Conservation (phyloP, 2,329 filamentous ascomycete species). For the Lizonia empirigonia region DNA sequence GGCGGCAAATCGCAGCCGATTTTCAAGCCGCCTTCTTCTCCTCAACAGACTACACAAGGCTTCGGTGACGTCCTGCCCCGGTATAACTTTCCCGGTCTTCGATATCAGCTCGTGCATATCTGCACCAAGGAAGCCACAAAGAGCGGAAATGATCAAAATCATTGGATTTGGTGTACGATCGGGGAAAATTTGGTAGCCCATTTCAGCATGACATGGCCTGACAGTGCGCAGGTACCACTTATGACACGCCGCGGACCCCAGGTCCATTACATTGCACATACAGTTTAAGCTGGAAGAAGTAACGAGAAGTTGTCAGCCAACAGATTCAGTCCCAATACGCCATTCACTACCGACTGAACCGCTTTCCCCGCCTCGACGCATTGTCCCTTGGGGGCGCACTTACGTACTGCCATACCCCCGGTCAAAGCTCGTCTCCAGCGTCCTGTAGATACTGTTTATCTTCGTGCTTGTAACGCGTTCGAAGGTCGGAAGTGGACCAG, state of each 20-base stretch:
- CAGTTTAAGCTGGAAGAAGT: constrained; percentile 21
- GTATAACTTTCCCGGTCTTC: constrained; percentile 16
- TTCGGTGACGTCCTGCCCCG: constrained; percentile 23
- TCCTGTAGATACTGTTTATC: constrained; percentile 11
- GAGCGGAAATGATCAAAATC: constrained; percentile 11
- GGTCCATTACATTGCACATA: constrained; percentile 15
- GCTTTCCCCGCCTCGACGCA: constrained; percentile 11
- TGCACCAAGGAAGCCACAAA: constrained; percentile 16
- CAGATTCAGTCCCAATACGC: constrained; percentile 1
- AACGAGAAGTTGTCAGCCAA: constrained; percentile 3
- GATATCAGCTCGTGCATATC: constrained; percentile 19
- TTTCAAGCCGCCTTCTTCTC: constrained; percentile 5
- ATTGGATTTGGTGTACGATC: neutral
- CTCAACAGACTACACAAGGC: constrained; percentile 4
- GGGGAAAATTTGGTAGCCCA: constrained; percentile 1
- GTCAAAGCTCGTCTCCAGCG: constrained; percentile 5
- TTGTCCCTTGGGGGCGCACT: constrained; percentile 1
- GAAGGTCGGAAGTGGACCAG: constrained; percentile 11
- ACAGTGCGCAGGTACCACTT: constrained; percentile 21
- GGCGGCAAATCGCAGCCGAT: constrained; percentile 18
- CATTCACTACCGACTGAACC: neutral
- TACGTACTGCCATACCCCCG: constrained; percentile 15
- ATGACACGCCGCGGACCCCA: constrained; percentile 15
- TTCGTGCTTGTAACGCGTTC: constrained; percentile 13
- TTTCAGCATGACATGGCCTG: constrained; percentile 10